Percentiles rank a stretch among this genome's conserved stretches.
Conservation (phyloP, 78 protist genomes). For the Salpingoeca rosetta region DNA sequence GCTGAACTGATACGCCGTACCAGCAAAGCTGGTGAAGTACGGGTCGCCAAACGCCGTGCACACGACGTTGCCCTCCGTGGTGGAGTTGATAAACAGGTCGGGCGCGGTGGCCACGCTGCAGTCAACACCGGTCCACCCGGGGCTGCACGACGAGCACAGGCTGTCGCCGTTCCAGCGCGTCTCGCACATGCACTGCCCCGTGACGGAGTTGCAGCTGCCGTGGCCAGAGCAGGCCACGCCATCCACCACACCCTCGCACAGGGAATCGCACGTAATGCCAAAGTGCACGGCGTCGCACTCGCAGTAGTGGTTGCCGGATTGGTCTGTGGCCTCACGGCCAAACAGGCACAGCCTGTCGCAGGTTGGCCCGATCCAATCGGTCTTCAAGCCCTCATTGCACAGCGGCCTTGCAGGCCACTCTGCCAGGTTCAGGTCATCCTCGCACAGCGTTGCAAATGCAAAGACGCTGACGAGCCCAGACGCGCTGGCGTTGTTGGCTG, state of each 20-base stretch:
- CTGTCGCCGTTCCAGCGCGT: not conserved
- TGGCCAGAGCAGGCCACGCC: not conserved
- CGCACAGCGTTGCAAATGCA: not conserved
- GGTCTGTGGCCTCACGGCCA: not conserved
- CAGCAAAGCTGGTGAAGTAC: not conserved
- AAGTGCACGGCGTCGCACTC: not conserved
- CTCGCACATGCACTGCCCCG: not conserved
- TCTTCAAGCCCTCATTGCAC: not conserved
- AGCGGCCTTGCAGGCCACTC: not conserved
- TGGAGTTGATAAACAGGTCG: too few relatives aligned
- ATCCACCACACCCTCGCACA: not conserved
- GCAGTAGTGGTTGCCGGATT: not conserved
- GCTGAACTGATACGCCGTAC: not conserved
- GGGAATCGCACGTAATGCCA: not conserved
- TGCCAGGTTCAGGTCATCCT: not conserved
- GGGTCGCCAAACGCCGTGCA: not conserved
- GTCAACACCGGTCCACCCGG: not conserved
- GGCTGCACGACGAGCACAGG: not conserved
- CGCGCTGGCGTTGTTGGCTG: not conserved
- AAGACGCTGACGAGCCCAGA: not conserved
- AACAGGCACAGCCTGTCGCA: not conserved
- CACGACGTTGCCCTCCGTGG: not conserved
- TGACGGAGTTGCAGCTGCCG: not conserved
- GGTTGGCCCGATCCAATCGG: not conserved
- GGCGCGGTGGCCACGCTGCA: not conserved